These are phyloP conservation scores for Pseudogymnoascus sp. DNA, from an alignment of 2,329 filamentous ascomycete genomes.

Conservation along the genomic window DNA sequence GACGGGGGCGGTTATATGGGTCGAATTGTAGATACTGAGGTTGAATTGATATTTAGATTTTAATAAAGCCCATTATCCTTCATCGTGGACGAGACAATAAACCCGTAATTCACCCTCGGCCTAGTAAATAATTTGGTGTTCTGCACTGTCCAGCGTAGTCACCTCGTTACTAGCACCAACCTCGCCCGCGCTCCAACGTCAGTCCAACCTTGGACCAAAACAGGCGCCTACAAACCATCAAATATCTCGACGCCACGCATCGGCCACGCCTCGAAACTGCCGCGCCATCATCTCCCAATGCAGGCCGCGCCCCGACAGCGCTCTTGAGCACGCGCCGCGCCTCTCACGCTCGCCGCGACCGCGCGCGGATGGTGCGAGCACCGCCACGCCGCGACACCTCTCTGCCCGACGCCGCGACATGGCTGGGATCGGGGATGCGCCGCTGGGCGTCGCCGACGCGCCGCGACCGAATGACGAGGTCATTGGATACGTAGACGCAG, in stretches of 20 bases:
- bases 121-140: not conserved
- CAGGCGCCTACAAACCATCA: not conserved
- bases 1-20: not conserved
- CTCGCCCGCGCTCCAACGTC: not conserved
- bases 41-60: not conserved
- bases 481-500: conserved; percentile 33
- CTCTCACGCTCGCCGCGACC: conserved; percentile 2
- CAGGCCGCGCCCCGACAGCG: not conserved
- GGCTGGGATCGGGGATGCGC: conserved; percentile 29
- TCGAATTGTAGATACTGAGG: not conserved
- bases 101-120: not conserved
- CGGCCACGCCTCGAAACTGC: not conserved
- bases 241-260: not conserved
- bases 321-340: conserved; percentile 12
- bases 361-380: conserved; percentile 9
- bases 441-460: conserved; percentile 40
- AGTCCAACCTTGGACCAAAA: not conserved
- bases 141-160: not conserved
- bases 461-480: conserved; percentile 56
- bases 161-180: not conserved
- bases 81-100: not conserved
- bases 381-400: not conserved
- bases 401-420: not conserved
- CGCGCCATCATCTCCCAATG: not conserved
- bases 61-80: not conserved